A percentile compares a stretch with the other conserved stretches of the same genome.
These are phyloP conservation scores for Heimioporus punctisporus DNA, from an alignment of 1,284 basidiomycete species.

Conservation along the genomic window DNA sequence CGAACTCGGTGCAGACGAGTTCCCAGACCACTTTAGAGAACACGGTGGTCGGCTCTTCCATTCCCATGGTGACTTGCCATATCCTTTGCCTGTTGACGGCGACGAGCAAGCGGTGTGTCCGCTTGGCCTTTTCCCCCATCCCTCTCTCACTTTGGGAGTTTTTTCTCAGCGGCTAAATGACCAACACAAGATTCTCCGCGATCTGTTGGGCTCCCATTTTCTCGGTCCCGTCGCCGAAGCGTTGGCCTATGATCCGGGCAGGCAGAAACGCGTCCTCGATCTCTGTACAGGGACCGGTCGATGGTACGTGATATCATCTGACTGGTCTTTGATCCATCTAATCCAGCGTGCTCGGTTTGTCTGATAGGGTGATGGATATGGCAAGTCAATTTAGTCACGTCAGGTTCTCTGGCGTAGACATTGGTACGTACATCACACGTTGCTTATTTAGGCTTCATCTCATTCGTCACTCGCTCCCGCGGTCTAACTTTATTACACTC, in stretches of 20 bases:
- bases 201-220: slow-evolving; percentile 52
- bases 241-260: slow-evolving; percentile 39
- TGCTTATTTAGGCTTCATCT: slow-evolving; percentile 7
- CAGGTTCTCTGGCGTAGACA: slow-evolving; percentile 69
- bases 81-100: slow-evolving; percentile 69
- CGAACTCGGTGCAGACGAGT: slow-evolving; percentile 48
- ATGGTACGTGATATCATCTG: slow-evolving; percentile 50
- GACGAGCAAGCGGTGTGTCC: slow-evolving; percentile 58
- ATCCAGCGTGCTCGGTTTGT: slow-evolving; percentile 9
- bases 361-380: slow-evolving; percentile 70
- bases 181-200: slow-evolving; percentile 48
- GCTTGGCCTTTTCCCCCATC: not conserved
- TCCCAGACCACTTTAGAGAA: slow-evolving; percentile 58
- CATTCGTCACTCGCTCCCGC: slow-evolving; percentile 2
- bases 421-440: slow-evolving; percentile 47
- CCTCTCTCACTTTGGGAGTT: not conserved
- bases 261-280: slow-evolving; percentile 59
- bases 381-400: slow-evolving; percentile 62
- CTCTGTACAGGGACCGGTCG: slow-evolving; percentile 70
- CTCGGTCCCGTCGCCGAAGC: slow-evolving; percentile 58
- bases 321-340: slow-evolving; percentile 23
- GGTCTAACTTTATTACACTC: slow-evolving; percentile 2
- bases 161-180: slow-evolving; percentile 50
- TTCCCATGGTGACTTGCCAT: slow-evolving; percentile 59
- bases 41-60: slow-evolving; percentile 62